Evolutionary conservation across 768 basidiomycete genomes (phyloP).

Genomic region (Baorangia bicolor): DNA sequence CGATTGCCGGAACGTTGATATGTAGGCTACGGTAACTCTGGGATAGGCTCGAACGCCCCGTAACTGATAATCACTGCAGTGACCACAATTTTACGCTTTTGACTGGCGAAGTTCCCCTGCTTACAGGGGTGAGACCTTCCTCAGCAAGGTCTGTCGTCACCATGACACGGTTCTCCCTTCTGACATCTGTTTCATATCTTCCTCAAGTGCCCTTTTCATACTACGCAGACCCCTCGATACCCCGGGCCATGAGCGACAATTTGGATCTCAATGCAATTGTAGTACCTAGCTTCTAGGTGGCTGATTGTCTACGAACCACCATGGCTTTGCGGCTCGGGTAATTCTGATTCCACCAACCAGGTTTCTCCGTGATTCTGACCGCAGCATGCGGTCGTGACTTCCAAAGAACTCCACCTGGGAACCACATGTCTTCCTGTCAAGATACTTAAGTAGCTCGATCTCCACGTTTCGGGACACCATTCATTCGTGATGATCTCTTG

Average conservation of each 20-base stretch:
- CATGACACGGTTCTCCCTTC: neutral
- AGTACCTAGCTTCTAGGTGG: slow-evolving; percentile 5
- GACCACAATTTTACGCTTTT: neutral
- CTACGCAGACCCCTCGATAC: neutral
- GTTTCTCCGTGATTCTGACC: neutral
- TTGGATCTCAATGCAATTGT: neutral
- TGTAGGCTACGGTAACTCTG: neutral
- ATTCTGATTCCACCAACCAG: neutral
- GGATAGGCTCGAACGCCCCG: neutral
- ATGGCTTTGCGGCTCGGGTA: neutral
- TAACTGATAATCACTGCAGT: too few relatives aligned
- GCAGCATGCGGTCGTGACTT: neutral
- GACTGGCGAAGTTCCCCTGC: neutral
- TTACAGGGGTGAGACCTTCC: neutral
- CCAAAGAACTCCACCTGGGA: neutral
- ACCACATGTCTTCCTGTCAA: neutral
- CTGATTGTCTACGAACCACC: neutral
- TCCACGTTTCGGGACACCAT: neutral
- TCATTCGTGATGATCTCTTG: slow-evolving; percentile 12
- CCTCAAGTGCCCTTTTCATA: neutral
- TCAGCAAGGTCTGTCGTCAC: neutral
- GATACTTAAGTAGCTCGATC: slow-evolving; percentile 12
- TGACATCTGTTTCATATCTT: slow-evolving; percentile 8
- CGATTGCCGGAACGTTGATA: neutral
- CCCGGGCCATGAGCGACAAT: neutral